Evolutionary conservation across 2,329 filamentous ascomycete genomes (phyloP).

Genomic region (Sporothrix curviconia): DNA sequence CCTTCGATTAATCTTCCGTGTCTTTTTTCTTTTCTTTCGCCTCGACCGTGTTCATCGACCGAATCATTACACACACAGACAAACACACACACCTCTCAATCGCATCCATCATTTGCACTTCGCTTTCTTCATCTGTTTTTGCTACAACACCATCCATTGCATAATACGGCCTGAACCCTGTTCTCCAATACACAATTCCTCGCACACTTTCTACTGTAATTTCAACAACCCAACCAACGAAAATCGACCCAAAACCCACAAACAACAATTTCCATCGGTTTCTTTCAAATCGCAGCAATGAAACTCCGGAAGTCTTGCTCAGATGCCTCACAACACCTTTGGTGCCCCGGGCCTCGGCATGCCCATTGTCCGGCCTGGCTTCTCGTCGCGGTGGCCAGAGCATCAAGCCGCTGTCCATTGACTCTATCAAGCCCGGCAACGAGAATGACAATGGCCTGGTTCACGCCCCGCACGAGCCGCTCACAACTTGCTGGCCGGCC

Average conservation of each 20-base stretch:
- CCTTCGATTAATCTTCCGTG: conserved; percentile 15
- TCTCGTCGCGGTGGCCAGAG: conserved; percentile 77
- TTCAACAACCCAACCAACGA: not conserved
- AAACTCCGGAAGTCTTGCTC: conserved; percentile 99
- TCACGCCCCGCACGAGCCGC: conserved; percentile 86
- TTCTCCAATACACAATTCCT: not conserved
- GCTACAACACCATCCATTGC: not conserved
- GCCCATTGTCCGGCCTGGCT: conserved; percentile 72
- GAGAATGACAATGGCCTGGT: conserved; percentile 62
- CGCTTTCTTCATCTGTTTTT: conserved; percentile 15
- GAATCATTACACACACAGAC: not conserved
- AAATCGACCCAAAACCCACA: not conserved
- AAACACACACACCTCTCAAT: not conserved
- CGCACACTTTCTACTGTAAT: conserved; percentile 1
- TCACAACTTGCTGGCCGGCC: conserved; percentile 87
- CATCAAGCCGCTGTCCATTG: conserved; percentile 84
- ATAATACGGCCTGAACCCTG: conserved; percentile 10
- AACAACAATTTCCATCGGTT: conserved; percentile 16
- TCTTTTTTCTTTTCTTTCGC: conserved; percentile 9
- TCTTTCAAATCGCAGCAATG: conserved; percentile 51
- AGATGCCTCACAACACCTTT: conserved; percentile 90
- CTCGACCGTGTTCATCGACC: not conserved
- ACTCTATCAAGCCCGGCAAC: conserved; percentile 61
- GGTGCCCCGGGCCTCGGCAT: conserved; percentile 65
- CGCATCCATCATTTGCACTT: conserved; percentile 1